A percentile compares a stretch with the other conserved stretches of the same genome.
These are phyloP conservation scores for Phyllosticta citrichinensis DNA, from an alignment of 2,329 filamentous ascomycete genomes.

Conservation along the genomic window DNA sequence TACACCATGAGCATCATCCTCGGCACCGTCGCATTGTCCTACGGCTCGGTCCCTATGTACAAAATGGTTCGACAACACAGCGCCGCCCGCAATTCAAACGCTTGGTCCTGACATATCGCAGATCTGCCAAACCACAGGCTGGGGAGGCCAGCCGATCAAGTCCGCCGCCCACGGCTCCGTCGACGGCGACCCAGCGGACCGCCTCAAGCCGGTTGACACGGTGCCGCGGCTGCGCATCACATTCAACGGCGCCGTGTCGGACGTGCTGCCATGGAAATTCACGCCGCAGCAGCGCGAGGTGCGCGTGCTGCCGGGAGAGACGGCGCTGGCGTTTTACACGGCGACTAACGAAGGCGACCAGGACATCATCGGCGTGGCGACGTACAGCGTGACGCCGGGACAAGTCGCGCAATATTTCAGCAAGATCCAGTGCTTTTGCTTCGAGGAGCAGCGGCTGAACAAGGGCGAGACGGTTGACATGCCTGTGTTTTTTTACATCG, in stretches of 20 bases:
- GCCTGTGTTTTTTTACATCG: conserved; percentile 99
- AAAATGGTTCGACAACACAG: conserved; percentile 56
- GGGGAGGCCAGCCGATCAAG: conserved; percentile 86
- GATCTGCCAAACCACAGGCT: conserved; percentile 80
- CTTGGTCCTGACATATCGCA: conserved; percentile 21
- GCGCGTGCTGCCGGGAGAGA: conserved; percentile 88
- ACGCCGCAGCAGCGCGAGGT: conserved; percentile 94
- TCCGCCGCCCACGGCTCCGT: conserved; percentile 55
- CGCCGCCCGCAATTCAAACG: background rate
- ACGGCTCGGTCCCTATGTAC: conserved; percentile 77
- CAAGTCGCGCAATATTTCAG: conserved; percentile 97
- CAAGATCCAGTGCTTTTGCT: conserved; percentile 99
- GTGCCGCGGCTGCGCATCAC: conserved; percentile 86
- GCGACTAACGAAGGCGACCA: conserved; percentile 82
- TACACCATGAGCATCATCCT: conserved; percentile 70
- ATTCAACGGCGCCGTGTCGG: conserved; percentile 91
- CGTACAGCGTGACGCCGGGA: conserved; percentile 90
- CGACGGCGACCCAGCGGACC: conserved; percentile 55
- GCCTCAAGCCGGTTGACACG: conserved; percentile 69
- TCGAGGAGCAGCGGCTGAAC: conserved; percentile 87
- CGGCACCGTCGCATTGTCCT: conserved; percentile 69
- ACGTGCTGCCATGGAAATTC: conserved; percentile 96
- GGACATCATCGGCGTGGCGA: conserved; percentile 96
- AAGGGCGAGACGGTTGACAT: conserved; percentile 97
- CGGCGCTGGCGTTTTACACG: conserved; percentile 93